A percentile compares a stretch with the other conserved stretches of the same genome.
phyloP scores from a whole-genome alignment of 805 yeast species.

The Starmerella scarabaei region DNA sequence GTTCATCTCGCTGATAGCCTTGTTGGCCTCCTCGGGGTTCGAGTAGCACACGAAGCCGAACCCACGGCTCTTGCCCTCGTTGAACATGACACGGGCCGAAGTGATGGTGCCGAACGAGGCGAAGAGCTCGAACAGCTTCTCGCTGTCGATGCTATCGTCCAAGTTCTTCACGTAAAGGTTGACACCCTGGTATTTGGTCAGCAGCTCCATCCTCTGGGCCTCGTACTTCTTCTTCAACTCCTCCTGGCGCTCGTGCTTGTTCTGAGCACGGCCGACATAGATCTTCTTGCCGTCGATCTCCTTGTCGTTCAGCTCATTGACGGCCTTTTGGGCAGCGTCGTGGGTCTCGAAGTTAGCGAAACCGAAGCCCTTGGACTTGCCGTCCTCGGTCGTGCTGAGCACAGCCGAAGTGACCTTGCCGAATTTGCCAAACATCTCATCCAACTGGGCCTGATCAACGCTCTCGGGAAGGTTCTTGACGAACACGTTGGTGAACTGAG shows the following conservation, averaged over 20 bases:
- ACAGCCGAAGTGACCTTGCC: conserved; percentile 78
- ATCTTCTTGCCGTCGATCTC: conserved; percentile 70
- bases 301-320: conserved; percentile 76
- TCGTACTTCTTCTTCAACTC: conserved; percentile 93
- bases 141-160: conserved; percentile 87
- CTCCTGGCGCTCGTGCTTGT: conserved; percentile 94
- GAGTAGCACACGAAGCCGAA: conserved; percentile 98
- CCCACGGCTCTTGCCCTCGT: conserved; percentile 94
- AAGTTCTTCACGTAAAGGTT: conserved; percentile 94
- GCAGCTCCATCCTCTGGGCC: conserved; percentile 77
- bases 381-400: conserved; percentile 68
- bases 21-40: conserved; percentile 96
- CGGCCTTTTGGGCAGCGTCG: conserved; percentile 80
- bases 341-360: conserved; percentile 85
- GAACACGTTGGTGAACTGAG: conserved; percentile 90
- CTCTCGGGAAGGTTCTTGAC: conserved; percentile 77
- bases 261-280: conserved; percentile 97
- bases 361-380: conserved; percentile 90
- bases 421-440: conserved; percentile 52
- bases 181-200: conserved; percentile 92
- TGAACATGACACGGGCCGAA: conserved; percentile 92
- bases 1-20: conserved; percentile 97
- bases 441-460: conserved; percentile 41
- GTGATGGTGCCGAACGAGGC: conserved; percentile 88
- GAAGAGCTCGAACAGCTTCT: conserved; percentile 80